phyloP scores from a whole-genome alignment of 176 grass and related monocot genomes.

The Luzula sylvatica region DNA sequence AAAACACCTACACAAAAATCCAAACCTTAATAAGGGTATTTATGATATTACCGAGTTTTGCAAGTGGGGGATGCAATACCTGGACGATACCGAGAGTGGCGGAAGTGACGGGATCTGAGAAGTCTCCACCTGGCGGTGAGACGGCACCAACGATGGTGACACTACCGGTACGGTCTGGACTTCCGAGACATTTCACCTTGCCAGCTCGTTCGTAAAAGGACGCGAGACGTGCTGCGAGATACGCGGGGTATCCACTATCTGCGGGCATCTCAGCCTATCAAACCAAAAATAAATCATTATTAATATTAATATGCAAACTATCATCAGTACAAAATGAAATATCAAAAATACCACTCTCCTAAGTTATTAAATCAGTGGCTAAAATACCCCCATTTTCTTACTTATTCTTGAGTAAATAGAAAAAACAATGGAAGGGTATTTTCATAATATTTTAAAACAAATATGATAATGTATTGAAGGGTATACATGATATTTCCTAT shows the following conservation, averaged over 20 bases:
- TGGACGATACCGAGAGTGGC: constrained; percentile 98
- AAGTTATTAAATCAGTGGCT: too few species aligned
- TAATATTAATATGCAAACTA: too few species aligned
- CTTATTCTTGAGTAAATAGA: too few species aligned
- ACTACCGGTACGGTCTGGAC: constrained; percentile 87
- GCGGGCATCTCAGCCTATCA: constrained; percentile 98
- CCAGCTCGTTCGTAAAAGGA: constrained; percentile 99
- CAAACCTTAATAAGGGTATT: too few species aligned
- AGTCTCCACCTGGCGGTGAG: constrained; percentile 97
- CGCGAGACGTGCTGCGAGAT: constrained; percentile 89
- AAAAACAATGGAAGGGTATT: too few species aligned
- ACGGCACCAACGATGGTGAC: constrained; percentile 99
- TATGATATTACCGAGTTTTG: too few species aligned
- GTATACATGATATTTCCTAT: too few species aligned
- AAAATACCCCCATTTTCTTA: too few species aligned
- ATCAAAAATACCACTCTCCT: too few species aligned
- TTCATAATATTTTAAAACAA: too few species aligned
- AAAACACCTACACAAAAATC: constrained; percentile 62
- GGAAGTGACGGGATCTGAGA: constrained; percentile 97
- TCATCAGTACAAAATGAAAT: too few species aligned
- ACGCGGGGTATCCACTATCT: constrained; percentile 98
- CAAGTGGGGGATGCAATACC: constrained; percentile 26
- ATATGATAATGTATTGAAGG: too few species aligned
- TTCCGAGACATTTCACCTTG: constrained; percentile 93
- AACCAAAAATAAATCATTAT: constrained; percentile 7